Base-by-base conservation (phyloP, 108 stramenopile genomes). In the Cyclotella kingstonii region DNA sequence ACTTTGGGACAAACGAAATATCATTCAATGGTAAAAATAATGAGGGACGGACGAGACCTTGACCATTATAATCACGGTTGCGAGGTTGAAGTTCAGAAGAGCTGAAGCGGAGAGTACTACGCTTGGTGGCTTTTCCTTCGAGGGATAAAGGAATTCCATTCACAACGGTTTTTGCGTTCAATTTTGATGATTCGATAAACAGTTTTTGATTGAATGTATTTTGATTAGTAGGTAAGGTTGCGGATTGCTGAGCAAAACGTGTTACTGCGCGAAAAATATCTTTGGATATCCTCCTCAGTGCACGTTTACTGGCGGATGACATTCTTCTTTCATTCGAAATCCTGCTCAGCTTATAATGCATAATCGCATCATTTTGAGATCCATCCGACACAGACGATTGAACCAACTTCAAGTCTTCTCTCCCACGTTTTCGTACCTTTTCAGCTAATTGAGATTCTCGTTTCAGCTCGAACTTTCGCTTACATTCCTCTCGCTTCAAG, bases 41-140 rank as follows among this genome's bases (percentile, higher is more conserved):
- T 28, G 78, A 79, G 9, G 79, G 75, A 7, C 89, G 60, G 8
- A 85, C 92, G 49, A 94, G 56, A 0, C 92, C 92, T 27, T 89
- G 84, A 5, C 92, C 92, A 50, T 85, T 83, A 61, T 94, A 94
- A 61, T 90, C 89, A n/a, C 68, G 62, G 26, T 17, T 25, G 22
- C 85, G 83, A 23, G 92, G 92, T 69, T 94, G 92, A 18, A 94
- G 36, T 51, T 75, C 59, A 17, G 55, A 76, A 8, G 54, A 68
- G 17, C 71, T 62, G 55, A 82, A 73, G 26, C 70, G 70, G 60
- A 82, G 69, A 18, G 77, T 55, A 34, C 61, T 65, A 12, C n/a
- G 28, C 48, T 54, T 72, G 8, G 70, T 72, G 8, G 76, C 76
- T 38, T 77, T 71, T 42, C 65, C 77, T 21, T 46, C 65, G 9